These are phyloP conservation scores for Botrytis galanthina DNA, from an alignment of 2,329 filamentous ascomycete genomes.

Conservation along the genomic window DNA sequence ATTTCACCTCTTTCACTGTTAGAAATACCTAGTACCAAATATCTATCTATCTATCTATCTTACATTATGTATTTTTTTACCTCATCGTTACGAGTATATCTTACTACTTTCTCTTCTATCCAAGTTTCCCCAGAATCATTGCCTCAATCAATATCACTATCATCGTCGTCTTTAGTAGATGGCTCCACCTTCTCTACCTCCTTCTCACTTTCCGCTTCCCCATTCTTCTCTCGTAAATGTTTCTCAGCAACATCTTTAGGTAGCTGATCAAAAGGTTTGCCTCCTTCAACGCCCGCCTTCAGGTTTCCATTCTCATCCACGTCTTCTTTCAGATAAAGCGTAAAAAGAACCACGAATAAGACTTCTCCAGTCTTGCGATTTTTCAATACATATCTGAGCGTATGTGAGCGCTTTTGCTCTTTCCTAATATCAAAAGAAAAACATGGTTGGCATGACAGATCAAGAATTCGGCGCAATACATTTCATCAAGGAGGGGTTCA, in stretches of 20 bases:
- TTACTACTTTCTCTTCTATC: neutral
- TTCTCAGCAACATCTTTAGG: constrained; percentile 20
- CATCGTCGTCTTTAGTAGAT: constrained; percentile 7
- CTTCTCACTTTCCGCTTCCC: constrained; percentile 18
- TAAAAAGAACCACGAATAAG: constrained; percentile 80
- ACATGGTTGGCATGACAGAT: constrained; percentile 19
- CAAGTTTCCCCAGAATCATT: neutral
- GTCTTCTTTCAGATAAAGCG: constrained; percentile 68
- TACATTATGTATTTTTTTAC: too few species aligned
- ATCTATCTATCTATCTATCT: neutral
- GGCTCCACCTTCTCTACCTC: constrained; percentile 22
- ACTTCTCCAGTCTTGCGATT: constrained; percentile 70
- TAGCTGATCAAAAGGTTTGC: constrained; percentile 32
- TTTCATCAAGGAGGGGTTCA: neutral
- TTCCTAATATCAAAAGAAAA: constrained; percentile 31
- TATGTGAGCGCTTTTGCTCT: constrained; percentile 63
- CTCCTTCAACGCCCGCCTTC: constrained; percentile 42
- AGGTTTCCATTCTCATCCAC: constrained; percentile 58
- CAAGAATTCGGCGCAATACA: constrained; percentile 9
- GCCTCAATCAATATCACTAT: constrained; percentile 9
- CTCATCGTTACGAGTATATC: too few species aligned
- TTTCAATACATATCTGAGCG: constrained; percentile 88
- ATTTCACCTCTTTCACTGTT: too few species aligned
- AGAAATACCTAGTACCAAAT: neutral
- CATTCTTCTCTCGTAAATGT: constrained; percentile 26